Base-by-base conservation (phyloP, 441 rosid genomes). In the Omphalea diandra region DNA sequence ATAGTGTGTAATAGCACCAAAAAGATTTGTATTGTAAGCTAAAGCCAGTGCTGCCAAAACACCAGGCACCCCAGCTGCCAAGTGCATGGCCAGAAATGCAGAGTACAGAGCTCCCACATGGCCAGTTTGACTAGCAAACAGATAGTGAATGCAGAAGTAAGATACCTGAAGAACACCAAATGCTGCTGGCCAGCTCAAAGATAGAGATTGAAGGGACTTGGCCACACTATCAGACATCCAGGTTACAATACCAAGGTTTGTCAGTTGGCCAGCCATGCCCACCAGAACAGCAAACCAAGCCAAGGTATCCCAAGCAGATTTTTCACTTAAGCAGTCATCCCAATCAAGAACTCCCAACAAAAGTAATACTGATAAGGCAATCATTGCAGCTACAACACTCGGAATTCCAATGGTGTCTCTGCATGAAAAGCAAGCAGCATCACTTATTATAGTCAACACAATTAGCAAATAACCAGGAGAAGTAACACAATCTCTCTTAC, bases 261-360 rank as follows among this genome's bases (percentile, higher is more conserved):
- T 92, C 70, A 90, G 78, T 69, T 94, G 98, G 53, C 94, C 81
- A 3, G 99, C 98, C 99, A 94, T 92, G 58, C 97, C 96, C 41
- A 94, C 98, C 62, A 94, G 79, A 69, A 90, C 91, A 17, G 98
- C 89, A 68, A 92, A 92, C 99, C 98, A 94, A 65, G 93, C 85
- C 81, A 94, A 78, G 14, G 98, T 94, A 84, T 94, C 98, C 98
- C 99, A 94, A 1, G 99, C 98, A 8, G 99, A 92, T 75, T 92
- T 87, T 71, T 94, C 98, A 63, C 91, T 86, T 36, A 94, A 78
- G 82, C 98, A 94, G 75, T 94, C 98, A 54, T 92, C 90, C 98
- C 97, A 94, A 17, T 94, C 89, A 64, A 94, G 97, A 46, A 92
- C 97, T 73, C 98, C 98, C 57, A 88, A 73, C 53, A 87, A 73